Percentiles rank a stretch among this genome's conserved stretches.
Conservation (phyloP, 2,329 filamentous ascomycete genomes). For the Ceratocystis variospora region DNA sequence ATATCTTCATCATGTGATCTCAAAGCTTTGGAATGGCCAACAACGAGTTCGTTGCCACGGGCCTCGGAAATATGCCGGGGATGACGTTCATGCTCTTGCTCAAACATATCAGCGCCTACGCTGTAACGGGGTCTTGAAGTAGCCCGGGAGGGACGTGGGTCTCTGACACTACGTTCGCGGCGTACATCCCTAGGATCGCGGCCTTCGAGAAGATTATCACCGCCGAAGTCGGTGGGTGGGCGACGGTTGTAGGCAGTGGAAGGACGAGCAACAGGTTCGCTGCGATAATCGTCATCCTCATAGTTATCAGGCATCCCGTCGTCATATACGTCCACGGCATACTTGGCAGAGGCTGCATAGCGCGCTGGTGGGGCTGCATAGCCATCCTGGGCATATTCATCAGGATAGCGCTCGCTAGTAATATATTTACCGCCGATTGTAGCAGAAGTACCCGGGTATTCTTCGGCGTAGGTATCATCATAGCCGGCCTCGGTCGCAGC, state of each 20-base stretch:
- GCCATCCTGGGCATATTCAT: conserved; percentile 8
- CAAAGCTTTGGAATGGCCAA: not conserved
- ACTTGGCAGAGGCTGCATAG: conserved; percentile 15
- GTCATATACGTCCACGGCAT: conserved; percentile 9
- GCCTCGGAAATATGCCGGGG: not conserved
- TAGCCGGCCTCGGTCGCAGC: conserved; percentile 13
- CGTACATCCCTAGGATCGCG: conserved; percentile 7
- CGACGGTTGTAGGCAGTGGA: conserved; percentile 9
- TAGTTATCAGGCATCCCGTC: conserved; percentile 5
- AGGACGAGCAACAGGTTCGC: conserved; percentile 10
- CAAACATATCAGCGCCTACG: conserved; percentile 2
- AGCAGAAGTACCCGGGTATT: conserved; percentile 7
- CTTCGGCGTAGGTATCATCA: conserved; percentile 12
- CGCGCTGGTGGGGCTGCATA: conserved; percentile 4
- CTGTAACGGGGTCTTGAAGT: conserved; percentile 10
- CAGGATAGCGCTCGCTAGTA: not conserved
- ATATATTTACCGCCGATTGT: conserved; percentile 3
- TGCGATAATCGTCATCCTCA: conserved; percentile 9
- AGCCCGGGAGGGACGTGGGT: conserved; percentile 9
- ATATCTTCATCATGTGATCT: conserved; percentile 14
- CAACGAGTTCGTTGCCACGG: conserved; percentile 16
- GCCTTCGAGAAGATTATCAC: not conserved
- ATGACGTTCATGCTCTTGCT: conserved; percentile 7
- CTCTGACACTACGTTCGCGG: not conserved
- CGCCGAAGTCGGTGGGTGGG: not conserved